A percentile compares a stretch with the other conserved stretches of the same genome.
These are phyloP conservation scores for Anthracocystis walkeri DNA, from an alignment of 1,284 basidiomycete species.

Conservation along the genomic window DNA sequence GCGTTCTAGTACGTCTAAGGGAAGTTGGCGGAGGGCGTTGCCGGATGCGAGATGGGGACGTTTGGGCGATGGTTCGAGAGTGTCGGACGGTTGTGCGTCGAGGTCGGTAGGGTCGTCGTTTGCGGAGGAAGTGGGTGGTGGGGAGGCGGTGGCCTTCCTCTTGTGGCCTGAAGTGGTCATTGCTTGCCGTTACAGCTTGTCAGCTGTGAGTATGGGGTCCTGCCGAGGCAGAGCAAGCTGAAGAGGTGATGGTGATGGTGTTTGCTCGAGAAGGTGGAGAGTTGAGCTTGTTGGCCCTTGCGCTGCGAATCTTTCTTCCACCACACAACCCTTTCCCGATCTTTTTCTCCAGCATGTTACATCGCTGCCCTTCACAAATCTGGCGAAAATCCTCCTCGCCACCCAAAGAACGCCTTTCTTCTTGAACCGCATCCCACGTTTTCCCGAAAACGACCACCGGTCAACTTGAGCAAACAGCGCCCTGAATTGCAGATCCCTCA, in stretches of 20 bases:
- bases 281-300: conserved; percentile 1
- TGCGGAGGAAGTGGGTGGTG: conserved; percentile 5
- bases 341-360: background rate
- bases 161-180: conserved; percentile 18
- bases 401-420: background rate
- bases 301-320: background rate
- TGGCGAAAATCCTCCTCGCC: no score
- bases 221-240: background rate
- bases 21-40: conserved; percentile 17
- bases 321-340: no score
- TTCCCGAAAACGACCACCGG: no score
- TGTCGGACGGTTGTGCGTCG: conserved; percentile 5
- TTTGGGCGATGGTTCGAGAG: background rate
- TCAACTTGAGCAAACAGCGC: no score
- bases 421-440: no score
- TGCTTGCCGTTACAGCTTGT: background rate
- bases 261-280: background rate
- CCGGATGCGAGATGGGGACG: conserved; percentile 6
- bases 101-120: conserved; percentile 12
- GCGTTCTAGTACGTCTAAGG: conserved; percentile 11
- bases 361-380: background rate
- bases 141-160: conserved; percentile 23
- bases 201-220: background rate
- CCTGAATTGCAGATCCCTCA: no score
- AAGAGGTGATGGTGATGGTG: background rate